These are phyloP conservation scores for Oryza australiensis DNA, from an alignment of 176 grass and related monocot genomes.

Conservation along the genomic window DNA sequence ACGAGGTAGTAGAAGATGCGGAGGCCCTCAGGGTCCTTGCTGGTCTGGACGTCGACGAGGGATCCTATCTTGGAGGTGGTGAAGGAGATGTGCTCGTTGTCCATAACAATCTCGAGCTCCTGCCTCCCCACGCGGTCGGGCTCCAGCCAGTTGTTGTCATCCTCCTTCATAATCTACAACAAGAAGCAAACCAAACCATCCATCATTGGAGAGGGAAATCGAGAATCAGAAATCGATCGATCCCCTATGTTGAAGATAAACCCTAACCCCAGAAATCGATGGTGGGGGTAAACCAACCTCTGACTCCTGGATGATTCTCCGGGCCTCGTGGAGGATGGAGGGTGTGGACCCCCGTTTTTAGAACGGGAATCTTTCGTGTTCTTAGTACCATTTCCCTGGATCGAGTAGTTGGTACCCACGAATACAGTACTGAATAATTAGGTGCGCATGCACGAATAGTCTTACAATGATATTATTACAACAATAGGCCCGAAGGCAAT, in stretches of 20 bases:
- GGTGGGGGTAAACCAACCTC: conserved; percentile 46
- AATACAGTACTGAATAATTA: too few species aligned
- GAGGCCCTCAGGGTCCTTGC: conserved; percentile 89
- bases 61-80: conserved; percentile 96
- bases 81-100: conserved; percentile 95
- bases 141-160: conserved; percentile 93
- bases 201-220: background rate
- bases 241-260: background rate
- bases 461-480: too few species aligned
- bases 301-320: conserved; percentile 85
- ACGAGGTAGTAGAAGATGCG: conserved; percentile 95
- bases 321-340: conserved; percentile 86
- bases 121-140: conserved; percentile 86
- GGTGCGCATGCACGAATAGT: too few species aligned
- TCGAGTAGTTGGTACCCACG: too few species aligned
- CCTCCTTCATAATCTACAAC: conserved; percentile 91
- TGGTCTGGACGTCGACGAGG: conserved; percentile 85
- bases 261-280: conserved; percentile 40
- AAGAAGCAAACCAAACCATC: background rate
- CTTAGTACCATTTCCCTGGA: too few species aligned
- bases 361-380: too few species aligned
- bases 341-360: too few species aligned
- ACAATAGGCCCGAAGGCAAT: too few species aligned
- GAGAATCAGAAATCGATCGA: background rate
- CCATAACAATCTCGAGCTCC: conserved; percentile 98